These are phyloP conservation scores for Leptosphaerulina australis DNA, from an alignment of 2,329 filamentous ascomycete genomes.

Conservation along the genomic window DNA sequence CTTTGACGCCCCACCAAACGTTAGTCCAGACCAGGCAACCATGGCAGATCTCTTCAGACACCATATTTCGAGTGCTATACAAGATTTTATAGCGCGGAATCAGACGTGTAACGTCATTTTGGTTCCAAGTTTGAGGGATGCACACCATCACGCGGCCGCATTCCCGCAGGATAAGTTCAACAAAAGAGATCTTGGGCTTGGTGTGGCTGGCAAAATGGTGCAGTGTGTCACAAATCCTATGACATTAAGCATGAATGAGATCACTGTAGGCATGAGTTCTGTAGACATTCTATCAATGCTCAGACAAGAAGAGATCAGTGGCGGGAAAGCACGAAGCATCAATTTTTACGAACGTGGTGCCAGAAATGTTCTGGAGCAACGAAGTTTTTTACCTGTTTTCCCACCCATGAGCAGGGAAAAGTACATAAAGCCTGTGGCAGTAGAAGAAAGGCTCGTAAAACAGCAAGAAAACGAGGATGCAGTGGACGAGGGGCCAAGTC, in stretches of 20 bases:
- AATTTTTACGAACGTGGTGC: conserved; percentile 74
- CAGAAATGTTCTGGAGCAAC: conserved; percentile 82
- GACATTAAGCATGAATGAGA: conserved; percentile 86
- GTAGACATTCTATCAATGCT: conserved; percentile 87
- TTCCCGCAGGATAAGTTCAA: conserved; percentile 80
- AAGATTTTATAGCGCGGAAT: conserved; percentile 70
- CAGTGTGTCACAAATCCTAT: conserved; percentile 89
- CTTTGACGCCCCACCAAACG: conserved; percentile 51
- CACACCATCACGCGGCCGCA: conserved; percentile 79
- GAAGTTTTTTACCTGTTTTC: conserved; percentile 89
- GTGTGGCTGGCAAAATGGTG: conserved; percentile 64
- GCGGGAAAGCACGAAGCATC: conserved; percentile 60
- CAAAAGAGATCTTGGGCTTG: conserved; percentile 74
- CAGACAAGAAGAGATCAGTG: conserved; percentile 71
- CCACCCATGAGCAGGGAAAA: conserved; percentile 74
- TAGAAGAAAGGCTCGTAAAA: conserved; percentile 52
- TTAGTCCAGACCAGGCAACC: conserved; percentile 72
- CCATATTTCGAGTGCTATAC: conserved; percentile 75
- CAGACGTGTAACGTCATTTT: conserved; percentile 83
- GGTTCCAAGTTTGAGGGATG: conserved; percentile 81
- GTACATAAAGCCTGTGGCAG: conserved; percentile 57
- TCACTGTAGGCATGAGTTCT: conserved; percentile 77
- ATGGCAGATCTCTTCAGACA: conserved; percentile 83
- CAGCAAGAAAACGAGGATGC: conserved; percentile 56
- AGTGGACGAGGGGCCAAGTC: conserved; percentile 56